Evolutionary conservation across 805 yeast genomes (phyloP), one percentile per base, ranked within the genome.

Genomic region (Groenewaldozyma tartarivorans): DNA sequence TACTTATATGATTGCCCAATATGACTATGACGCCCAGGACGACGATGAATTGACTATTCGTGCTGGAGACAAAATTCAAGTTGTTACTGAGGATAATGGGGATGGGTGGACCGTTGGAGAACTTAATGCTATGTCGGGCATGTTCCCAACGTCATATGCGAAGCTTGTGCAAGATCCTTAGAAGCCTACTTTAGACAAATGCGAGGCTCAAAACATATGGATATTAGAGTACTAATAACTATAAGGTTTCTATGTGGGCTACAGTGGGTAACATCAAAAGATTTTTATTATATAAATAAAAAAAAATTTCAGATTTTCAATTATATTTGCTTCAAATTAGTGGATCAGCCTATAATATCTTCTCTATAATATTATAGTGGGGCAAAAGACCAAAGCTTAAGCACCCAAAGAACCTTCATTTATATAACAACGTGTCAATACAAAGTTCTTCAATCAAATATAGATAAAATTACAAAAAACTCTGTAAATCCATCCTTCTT

Each of bases 51-150:
- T 92, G 43, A 69, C 74, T 17, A 74, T 92, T 17, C 52, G 49
- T 5, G 79, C 72, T 0, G 96, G 95, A 2, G 96, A 90, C 47
- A 68, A 67, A 41, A 74, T 92, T 16, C 69, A 72, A 7, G 71
- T 92, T 9, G 53, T 82, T 1, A 68, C 65, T 33, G 78, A 72
- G 21, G 84, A 77, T 38, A 82, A 80, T 39, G 88, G 86, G 6
- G 72, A 72, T 31, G 98, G 98, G 0, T 92, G 99, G 99, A 88
- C 96, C 1, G 82, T 79, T 50, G 97, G 96, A 9, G 90, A 83
- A 55, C 44, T 81, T 4, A 66, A 75, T 47, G 92, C 90, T 0
- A 48, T 46, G 5, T 65, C 63, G 16, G 94, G 94, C 1, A 56
- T 81, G 41, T 79, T 84, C 60, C 97, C 97, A 4, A 78, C 92